Conservation (phyloP, 108 stramenopile species). For the Parietichytrium sp. region DNA sequence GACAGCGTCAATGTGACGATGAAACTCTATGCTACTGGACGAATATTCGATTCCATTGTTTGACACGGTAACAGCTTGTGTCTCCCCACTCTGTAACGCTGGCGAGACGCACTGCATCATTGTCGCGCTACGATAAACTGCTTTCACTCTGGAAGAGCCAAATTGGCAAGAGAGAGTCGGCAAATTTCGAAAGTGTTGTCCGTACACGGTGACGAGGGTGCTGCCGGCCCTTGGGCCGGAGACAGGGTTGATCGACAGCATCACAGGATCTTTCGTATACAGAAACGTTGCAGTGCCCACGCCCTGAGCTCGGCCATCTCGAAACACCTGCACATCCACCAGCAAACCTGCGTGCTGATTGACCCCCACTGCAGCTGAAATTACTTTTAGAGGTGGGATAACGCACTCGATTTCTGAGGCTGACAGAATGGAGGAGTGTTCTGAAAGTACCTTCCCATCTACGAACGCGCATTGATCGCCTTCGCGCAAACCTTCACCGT, state of each 20-base stretch:
- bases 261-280: background rate
- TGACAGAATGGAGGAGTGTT: too few species aligned
- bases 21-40: background rate
- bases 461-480: too few species aligned
- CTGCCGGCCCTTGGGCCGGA: conserved; percentile 45
- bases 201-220: conserved; percentile 41
- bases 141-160: background rate
- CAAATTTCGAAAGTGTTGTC: conserved; percentile 29
- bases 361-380: too few species aligned
- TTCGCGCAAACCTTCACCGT: too few species aligned
- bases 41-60: background rate
- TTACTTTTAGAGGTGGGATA: too few species aligned
- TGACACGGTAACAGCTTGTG: background rate
- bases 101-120: background rate
- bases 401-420: too few species aligned
- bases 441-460: too few species aligned
- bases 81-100: too few species aligned
- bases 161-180: background rate
- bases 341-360: too few species aligned
- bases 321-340: too few species aligned
- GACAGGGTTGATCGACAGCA: conserved; percentile 4
- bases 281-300: background rate
- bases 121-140: background rate
- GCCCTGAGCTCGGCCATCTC: too few species aligned
- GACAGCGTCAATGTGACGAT: background rate